Evolutionary conservation across 1,284 basidiomycete species (phyloP), one percentile per base, ranked within the genome.

Genomic region (Boletus albobrunnescens): DNA sequence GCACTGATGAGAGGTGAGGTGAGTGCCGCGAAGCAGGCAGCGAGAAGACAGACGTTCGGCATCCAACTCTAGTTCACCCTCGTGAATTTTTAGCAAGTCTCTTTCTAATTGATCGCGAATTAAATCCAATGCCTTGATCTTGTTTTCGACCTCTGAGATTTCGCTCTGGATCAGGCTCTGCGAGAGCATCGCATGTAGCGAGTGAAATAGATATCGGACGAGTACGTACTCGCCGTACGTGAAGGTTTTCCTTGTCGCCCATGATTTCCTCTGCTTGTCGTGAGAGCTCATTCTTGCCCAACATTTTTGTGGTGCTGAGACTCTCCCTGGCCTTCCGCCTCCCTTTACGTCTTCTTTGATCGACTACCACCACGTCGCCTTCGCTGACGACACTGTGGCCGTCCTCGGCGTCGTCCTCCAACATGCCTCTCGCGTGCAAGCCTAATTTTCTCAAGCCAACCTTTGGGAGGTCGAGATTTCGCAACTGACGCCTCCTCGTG

Each of bases 61-160:
- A 60, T 96, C 91, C 26, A 99, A 72, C 64, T 98, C 95, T 26
- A 99, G 73, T 58, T 97, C 94, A 56, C 98, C 94, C 63, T 99
- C 96, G 51, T 94, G 90, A 44, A 98, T 67, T 58, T 81, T 87
- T 31, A 99, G 69, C 20, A 99, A 74, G 61, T 92, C 87, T 39
- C 84, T 77, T 63, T 94, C 87, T 17, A 99, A 74, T 52, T 86
- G 86, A 7, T 81, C 74, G 51, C 92, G 79, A 52, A 97, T 90
- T 22, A 74, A 77, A 58, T 94, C 91, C 37, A 99, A 73, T 17
- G 85, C 82, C 49, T 87, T 83, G 44, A 97, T 96, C 73, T 95
- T 96, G 56, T 78, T 73, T 12, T 89, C 84, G 13, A 98, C 88
- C 63, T 95, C 91, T 36, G 76, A 69, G 54, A 97, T 91, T 68